A percentile compares a stretch with the other conserved stretches of the same genome.
phyloP scores from a whole-genome alignment of 2,329 filamentous ascomycete species.

The Neospermospora avenae region DNA sequence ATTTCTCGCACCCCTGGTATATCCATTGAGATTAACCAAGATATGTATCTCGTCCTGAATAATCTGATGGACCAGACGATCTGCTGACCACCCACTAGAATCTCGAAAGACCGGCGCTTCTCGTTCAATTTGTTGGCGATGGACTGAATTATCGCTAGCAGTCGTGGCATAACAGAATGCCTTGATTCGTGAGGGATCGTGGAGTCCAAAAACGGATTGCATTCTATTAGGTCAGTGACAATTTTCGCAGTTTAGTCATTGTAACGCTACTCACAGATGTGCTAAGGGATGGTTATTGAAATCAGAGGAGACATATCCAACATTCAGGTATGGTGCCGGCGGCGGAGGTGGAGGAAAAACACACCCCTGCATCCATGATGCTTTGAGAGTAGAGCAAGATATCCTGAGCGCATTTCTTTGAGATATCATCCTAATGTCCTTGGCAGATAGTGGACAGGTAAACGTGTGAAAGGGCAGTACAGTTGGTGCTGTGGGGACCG shows the following conservation, averaged over 20 bases:
- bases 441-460: slow-evolving; percentile 87
- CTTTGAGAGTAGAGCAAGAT: slow-evolving; percentile 81
- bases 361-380: slow-evolving; percentile 77
- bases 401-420: slow-evolving; percentile 93
- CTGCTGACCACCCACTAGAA: slow-evolving; percentile 80
- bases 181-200: slow-evolving; percentile 68
- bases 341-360: slow-evolving; percentile 85
- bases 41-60: slow-evolving; percentile 87
- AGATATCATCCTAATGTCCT: slow-evolving; percentile 89
- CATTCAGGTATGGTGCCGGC: slow-evolving; percentile 77
- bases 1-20: slow-evolving; percentile 93
- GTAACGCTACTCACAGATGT: slow-evolving; percentile 59
- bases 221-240: slow-evolving; percentile 50
- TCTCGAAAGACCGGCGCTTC: slow-evolving; percentile 91
- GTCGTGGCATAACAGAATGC: slow-evolving; percentile 97
- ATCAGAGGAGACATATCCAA: slow-evolving; percentile 96
- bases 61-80: slow-evolving; percentile 82
- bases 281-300: slow-evolving; percentile 98
- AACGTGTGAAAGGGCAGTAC: slow-evolving; percentile 98
- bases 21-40: slow-evolving; percentile 95
- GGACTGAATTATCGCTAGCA: slow-evolving; percentile 79
- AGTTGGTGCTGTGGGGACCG: slow-evolving; percentile 84
- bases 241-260: not conserved
- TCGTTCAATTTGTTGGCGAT: slow-evolving; percentile 87
- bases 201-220: slow-evolving; percentile 97